phyloP scores from a whole-genome alignment of 371 early-diverging fungal genomes.

The Mortierella sp. region DNA sequence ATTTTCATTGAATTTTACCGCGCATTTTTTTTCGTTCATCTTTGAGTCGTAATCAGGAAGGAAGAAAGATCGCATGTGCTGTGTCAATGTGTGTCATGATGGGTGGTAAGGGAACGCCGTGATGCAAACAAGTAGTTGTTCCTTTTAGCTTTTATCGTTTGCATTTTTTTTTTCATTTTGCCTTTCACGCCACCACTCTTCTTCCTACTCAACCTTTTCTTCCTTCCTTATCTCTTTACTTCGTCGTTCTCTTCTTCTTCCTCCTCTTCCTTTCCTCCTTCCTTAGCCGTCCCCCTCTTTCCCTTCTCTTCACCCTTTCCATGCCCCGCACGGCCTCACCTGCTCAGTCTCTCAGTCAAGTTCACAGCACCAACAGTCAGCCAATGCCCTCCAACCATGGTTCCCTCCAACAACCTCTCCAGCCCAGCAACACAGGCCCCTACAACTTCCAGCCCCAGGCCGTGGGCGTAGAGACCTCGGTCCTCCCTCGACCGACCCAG shows the following conservation, averaged over 20 bases:
- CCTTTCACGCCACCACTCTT: background rate
- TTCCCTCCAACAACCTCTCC: constrained; percentile 18
- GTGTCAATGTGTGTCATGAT: background rate
- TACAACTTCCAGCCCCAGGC: constrained; percentile 30
- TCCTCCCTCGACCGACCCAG: constrained; percentile 57
- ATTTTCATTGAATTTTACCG: background rate
- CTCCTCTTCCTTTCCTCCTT: background rate
- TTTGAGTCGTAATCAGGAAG: constrained; percentile 7
- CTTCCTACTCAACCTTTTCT: background rate
- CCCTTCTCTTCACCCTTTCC: background rate
- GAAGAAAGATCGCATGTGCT: background rate
- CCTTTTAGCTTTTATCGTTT: background rate
- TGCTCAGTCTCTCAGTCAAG: constrained; percentile 9
- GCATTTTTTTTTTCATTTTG: background rate
- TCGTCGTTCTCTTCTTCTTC: background rate
- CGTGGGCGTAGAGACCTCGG: constrained; percentile 17
- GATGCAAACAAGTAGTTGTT: too few relatives aligned
- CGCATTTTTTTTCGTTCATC: background rate
- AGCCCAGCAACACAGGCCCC: constrained; percentile 9
- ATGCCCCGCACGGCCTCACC: constrained; percentile 10
- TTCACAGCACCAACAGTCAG: constrained; percentile 5
- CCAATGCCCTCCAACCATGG: constrained; percentile 49
- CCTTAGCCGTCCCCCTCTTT: background rate
- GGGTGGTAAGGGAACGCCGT: background rate
- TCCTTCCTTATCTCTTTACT: background rate